Conservation (phyloP, 495 filamentous ascomycete species). For the Neurospora terricola region DNA sequence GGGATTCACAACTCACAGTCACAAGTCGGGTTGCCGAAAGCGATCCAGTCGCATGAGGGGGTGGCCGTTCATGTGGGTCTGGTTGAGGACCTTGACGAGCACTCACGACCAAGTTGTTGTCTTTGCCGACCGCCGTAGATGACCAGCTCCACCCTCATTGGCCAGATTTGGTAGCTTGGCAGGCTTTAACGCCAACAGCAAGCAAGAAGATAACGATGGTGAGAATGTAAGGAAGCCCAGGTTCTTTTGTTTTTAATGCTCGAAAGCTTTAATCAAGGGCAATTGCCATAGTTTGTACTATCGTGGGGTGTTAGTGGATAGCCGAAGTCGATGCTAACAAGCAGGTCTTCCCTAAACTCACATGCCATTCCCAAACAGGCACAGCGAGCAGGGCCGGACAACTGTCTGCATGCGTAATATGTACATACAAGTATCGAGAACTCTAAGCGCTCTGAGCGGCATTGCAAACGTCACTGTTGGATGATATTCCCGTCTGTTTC, state of each 20-base stretch:
- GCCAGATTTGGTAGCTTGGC: not conserved
- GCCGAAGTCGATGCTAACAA: not conserved
- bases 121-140: not conserved
- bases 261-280: too few relatives aligned
- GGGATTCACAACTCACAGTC: not conserved
- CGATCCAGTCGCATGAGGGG: not conserved
- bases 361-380: not conserved
- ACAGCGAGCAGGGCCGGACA: not conserved
- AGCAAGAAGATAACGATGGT: not conserved
- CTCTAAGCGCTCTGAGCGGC: not conserved
- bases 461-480: not conserved
- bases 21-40: not conserved
- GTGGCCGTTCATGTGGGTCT: not conserved
- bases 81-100: not conserved
- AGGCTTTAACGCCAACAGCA: not conserved
- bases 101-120: not conserved
- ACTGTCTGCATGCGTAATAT: not conserved
- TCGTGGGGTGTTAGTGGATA: not conserved
- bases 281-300: not conserved
- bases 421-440: not conserved
- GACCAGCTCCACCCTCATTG: not conserved
- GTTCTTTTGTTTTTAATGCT: not conserved
- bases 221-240: not conserved
- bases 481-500: not conserved
- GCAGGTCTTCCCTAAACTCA: not conserved